Evolutionary conservation across 371 early-diverging fungal genomes (phyloP), one percentile per base, ranked within the genome.

Genomic region (Coemansia sp.): DNA sequence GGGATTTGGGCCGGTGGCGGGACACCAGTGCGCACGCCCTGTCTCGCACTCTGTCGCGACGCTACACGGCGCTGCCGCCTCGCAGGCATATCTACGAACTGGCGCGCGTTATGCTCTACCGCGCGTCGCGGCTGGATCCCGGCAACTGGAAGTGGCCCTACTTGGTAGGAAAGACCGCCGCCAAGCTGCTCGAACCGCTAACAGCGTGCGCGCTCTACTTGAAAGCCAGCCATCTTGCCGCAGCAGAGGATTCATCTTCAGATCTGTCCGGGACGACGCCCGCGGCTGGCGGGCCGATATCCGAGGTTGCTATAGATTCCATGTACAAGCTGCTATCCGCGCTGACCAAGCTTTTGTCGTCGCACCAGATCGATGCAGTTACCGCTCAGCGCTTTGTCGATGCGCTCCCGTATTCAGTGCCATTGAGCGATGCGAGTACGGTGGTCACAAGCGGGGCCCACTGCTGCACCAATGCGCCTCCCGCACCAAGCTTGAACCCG

Each of bases 1-100:
- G 72, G 72, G 65, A 76, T 45, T n/a, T 61, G 9, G 76, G 70
- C 45, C n/a, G 39, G 36, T 76, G 76, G 72, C 4, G 38, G 4
- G 40, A 39, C 38, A 38, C 34, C 41, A 26, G 54, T 41, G 63
- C 20, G 9, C 34, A 31, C 34, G 13, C 45, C 10, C 47, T 74
- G 45, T 14, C 59, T 0, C 55, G 20, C 4, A 45, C 75, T 13
- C 60, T 74, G 31, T 40, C 62, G 13, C 60, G 62, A 42, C 70
- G 75, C 38, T 74, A 65, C 47, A 16, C 40, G 2, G 9, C 41
- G 9, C 13, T 55, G 0, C 75, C 75, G 13, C 48, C 62, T 3
- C 31, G 34, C 5, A 31, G 26, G 9, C 42, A 30, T 4, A 65
- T 71, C 10, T 76, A 57, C 26, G n/a, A 40, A 2, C 45, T 76